Conservation (phyloP, 345 rosid genomes). For the Pistacia integerrima region DNA sequence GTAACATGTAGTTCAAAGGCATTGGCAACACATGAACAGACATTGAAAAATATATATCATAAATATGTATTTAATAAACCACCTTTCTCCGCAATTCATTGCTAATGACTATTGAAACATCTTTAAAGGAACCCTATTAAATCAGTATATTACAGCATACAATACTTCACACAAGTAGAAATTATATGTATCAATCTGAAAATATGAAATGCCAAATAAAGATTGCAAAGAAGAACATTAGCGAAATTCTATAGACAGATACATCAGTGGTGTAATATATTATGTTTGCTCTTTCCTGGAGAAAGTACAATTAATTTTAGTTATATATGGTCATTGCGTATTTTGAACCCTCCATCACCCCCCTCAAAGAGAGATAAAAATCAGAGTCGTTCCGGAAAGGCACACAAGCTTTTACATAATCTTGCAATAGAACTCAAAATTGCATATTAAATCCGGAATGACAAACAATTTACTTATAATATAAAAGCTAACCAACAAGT, state of each 20-base stretch:
- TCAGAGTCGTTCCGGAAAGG: background rate
- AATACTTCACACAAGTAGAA: background rate
- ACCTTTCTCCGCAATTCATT: background rate
- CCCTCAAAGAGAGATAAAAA: background rate
- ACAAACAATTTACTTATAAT: conserved; percentile 1
- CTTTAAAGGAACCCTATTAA: background rate
- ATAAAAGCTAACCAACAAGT: background rate
- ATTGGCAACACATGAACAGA: background rate
- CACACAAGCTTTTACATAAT: background rate
- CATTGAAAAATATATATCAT: background rate
- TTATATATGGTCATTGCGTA: background rate
- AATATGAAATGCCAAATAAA: background rate
- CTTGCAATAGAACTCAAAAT: conserved; percentile 11
- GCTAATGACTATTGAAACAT: background rate
- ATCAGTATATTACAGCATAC: background rate
- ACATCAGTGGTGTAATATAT: background rate
- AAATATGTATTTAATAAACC: background rate
- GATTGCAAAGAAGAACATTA: background rate
- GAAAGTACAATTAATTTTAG: background rate
- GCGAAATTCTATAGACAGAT: background rate
- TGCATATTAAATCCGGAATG: conserved; percentile 8
- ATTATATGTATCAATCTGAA: background rate
- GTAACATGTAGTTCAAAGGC: background rate
- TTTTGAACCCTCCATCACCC: background rate
- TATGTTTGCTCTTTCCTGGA: background rate